phyloP scores from a whole-genome alignment of 2,329 filamentous ascomycete genomes.

The Talaromyces sp. region DNA sequence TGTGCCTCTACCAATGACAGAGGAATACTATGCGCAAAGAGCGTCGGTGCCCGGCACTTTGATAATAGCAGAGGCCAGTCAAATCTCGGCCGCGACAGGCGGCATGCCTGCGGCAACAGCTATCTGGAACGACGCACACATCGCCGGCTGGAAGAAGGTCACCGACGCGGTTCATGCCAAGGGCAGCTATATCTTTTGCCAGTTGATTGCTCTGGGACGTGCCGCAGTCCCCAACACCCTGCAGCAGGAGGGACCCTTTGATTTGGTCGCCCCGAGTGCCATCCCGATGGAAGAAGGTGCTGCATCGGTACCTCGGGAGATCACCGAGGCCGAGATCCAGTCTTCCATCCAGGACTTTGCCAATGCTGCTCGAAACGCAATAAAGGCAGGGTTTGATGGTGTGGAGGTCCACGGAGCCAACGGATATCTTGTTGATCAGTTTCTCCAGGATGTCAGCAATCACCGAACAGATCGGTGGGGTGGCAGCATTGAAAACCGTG shows the following conservation, averaged over 20 bases:
- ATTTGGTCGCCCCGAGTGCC: slow-evolving; percentile 35
- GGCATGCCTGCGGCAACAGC: slow-evolving; percentile 48
- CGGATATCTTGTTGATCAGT: slow-evolving; percentile 48
- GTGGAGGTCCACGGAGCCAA: slow-evolving; percentile 46
- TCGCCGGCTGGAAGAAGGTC: slow-evolving; percentile 53
- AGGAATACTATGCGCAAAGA: slow-evolving; percentile 51
- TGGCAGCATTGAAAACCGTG: slow-evolving; percentile 44
- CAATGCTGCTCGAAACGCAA: slow-evolving; percentile 43
- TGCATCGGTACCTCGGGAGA: slow-evolving; percentile 18
- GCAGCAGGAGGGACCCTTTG: slow-evolving; percentile 19
- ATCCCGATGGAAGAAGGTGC: slow-evolving; percentile 31
- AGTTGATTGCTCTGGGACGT: slow-evolving; percentile 58
- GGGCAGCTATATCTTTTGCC: slow-evolving; percentile 53
- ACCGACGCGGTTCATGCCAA: slow-evolving; percentile 58
- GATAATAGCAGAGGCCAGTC: slow-evolving; percentile 53
- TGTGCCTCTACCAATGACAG: slow-evolving; percentile 34
- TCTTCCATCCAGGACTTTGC: slow-evolving; percentile 34
- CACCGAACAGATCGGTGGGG: slow-evolving; percentile 45
- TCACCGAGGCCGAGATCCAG: slow-evolving; percentile 38
- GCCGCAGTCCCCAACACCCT: slow-evolving; percentile 37
- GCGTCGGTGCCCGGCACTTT: slow-evolving; percentile 49
- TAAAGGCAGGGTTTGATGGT: slow-evolving; percentile 49
- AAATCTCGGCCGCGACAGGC: slow-evolving; percentile 40
- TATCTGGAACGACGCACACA: slow-evolving; percentile 49
- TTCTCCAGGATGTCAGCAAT: slow-evolving; percentile 44